Evolutionary conservation across 352 stramenopile species (phyloP), one percentile per base, ranked within the genome.

Genomic region (Phytophthora tubulina): DNA sequence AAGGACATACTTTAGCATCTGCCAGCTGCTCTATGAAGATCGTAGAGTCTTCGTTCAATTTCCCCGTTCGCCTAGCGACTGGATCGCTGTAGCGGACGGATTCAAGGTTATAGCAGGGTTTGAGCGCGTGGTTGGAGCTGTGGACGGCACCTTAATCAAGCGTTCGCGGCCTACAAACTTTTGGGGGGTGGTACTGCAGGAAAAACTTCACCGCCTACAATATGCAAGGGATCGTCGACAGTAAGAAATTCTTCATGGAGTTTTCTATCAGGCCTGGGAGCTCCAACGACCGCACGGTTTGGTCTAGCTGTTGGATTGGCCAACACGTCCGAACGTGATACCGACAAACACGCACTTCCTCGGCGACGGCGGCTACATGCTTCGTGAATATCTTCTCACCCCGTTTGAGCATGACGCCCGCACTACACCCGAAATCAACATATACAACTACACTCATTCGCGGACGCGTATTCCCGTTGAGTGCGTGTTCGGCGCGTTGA

Each of bases 141-240:
- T 21, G 21, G 21, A 21, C 21, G 21, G 21, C 1, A 1, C 21
- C 21, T 21, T 21, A 21, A 21, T 1, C 21, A 21, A 21, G 21
- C 21, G 21, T 21, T 21, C 21, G 21, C 21, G 0, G 21, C 21
- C 21, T 21, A 21, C 21, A 1, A 21, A 21, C 21, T 1, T 21
- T 21, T 21, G 21, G 21, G 21, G 21, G 0, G 21, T 21, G 21
- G 21, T 21, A 21, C 21, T 44, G 55, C 36, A 35, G 52, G 11
- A 59, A 46, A 15, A 15, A 46, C 33, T 48, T 58, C n/a, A 44
- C 51, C 2, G 51, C 51, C 6, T 58, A 58, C 35, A 59, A 36
- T 10, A 59, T 59, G 17, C 52, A 59, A 49, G n/a, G 5, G 11
- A 38, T 59, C 3, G 52, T 59, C 0, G 52, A 59, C 10, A 59